These are phyloP conservation scores for Vaucheria bursata DNA, from an alignment of 352 stramenopile genomes.

Conservation along the genomic window DNA sequence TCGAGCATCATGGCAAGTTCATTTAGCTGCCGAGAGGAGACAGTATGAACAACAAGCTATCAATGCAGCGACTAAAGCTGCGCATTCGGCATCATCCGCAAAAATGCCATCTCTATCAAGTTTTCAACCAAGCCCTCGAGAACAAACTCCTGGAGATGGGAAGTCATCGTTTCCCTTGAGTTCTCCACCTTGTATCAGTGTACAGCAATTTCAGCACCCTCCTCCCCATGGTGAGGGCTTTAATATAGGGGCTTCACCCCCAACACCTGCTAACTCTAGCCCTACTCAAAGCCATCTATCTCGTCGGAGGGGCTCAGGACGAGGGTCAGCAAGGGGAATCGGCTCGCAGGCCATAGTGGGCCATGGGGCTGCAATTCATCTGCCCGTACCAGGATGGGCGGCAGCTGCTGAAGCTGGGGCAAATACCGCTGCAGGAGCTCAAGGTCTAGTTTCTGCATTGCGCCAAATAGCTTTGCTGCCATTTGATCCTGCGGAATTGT, in stretches of 20 bases:
- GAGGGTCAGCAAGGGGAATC: not conserved
- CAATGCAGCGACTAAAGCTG: not conserved
- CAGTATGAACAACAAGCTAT: not conserved
- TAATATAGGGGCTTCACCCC: too few relatives aligned
- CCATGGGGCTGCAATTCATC: not conserved
- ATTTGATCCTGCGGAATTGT: constrained; percentile 45
- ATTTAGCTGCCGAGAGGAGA: not conserved
- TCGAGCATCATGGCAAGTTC: constrained; percentile 16
- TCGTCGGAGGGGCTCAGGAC: not conserved
- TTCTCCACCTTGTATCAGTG: too few relatives aligned
- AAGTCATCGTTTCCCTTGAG: too few relatives aligned
- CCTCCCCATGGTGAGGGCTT: too few relatives aligned
- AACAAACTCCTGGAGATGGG: too few relatives aligned
- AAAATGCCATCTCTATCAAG: not conserved
- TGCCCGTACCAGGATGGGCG: not conserved
- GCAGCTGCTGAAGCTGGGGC: not conserved
- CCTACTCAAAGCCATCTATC: too few relatives aligned
- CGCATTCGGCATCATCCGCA: not conserved
- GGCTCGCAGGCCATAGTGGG: not conserved
- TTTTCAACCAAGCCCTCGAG: too few relatives aligned
- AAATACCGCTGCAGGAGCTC: not conserved
- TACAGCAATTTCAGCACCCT: too few relatives aligned
- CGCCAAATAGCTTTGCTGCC: constrained; percentile 10
- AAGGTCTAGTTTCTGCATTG: not conserved
- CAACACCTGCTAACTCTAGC: too few relatives aligned